Base-by-base conservation (phyloP, 805 yeast genomes). In the Starmerella riodocensis region DNA sequence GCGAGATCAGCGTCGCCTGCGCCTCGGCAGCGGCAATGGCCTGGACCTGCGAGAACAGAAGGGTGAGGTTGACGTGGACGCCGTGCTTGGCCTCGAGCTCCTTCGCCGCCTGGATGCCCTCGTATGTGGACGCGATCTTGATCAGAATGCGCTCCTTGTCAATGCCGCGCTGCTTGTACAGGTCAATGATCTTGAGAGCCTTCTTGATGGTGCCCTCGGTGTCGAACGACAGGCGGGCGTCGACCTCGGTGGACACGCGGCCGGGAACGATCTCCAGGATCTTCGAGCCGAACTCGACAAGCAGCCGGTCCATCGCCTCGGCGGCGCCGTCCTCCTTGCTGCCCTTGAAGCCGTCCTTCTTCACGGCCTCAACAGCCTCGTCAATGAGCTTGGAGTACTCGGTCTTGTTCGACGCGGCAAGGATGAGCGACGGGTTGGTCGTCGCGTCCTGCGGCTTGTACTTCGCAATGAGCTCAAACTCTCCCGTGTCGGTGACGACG, bases 1-100 rank as follows among this genome's bases (percentile, higher is more conserved):
- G 99, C 32, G 99, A 91, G 58, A 91, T 88, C 64, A 91, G 74
- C 43, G 97, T 88, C 55, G 84, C 88, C 48, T 76, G 65, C 54
- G 97, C 98, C 71, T 91, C 99, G 52, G 99, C 99, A 69, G 88
- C 80, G 43, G 99, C 96, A 59, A 91, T 95, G 51, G 99, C 99
- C 70, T 91, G 99, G 41, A 75, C 82, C 59, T 84, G 83, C 29
- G 95, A 82, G 78, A 91, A 91, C 59, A 91, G 73, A 54, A 91
- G 69, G 42, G 99, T 91, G 71, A 91, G 73, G 76, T 91, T 91
- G 69, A 80, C 74, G 77, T 91, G 97, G 56, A 91, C 74, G 37
- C 76, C 85, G 70, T 91, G 71, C 65, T 91, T 76, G 51, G 77
- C 64, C 72, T 91, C 98, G 62, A 91, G 74, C 63, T 82, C 94